Percentiles rank a stretch among this genome's conserved stretches.
These are phyloP conservation scores for Didymella exigua DNA, from an alignment of 2,329 filamentous ascomycete species.

Conservation along the genomic window DNA sequence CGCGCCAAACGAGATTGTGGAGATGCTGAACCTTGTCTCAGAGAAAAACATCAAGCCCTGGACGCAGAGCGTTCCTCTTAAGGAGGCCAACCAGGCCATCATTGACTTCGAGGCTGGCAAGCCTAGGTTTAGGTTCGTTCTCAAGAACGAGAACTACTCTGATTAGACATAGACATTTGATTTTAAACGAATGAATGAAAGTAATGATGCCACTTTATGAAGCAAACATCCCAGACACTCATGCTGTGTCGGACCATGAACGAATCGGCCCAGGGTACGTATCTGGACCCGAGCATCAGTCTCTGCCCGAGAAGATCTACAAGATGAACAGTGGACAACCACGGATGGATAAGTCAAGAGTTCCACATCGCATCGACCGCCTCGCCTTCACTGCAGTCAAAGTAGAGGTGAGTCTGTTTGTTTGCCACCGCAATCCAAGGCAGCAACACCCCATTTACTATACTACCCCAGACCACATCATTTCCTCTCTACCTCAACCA, in stretches of 20 bases:
- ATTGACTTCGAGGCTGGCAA: slow-evolving; percentile 64
- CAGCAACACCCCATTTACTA: not conserved
- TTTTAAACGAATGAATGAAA: not conserved
- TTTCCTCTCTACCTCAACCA: no score
- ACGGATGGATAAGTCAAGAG: not conserved
- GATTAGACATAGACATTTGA: not conserved
- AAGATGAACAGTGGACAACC: not conserved
- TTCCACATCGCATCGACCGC: no score
- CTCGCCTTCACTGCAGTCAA: not conserved
- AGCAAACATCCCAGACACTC: no score
- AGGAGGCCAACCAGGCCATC: slow-evolving; percentile 59
- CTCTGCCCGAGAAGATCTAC: not conserved
- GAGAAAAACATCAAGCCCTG: slow-evolving; percentile 64
- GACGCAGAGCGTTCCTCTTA: slow-evolving; percentile 67
- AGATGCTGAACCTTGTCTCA: slow-evolving; percentile 61
- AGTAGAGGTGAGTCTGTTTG: not conserved
- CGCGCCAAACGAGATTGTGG: slow-evolving; percentile 29
- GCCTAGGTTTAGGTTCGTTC: slow-evolving; percentile 52
- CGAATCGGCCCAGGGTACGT: no score
- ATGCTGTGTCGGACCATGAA: no score
- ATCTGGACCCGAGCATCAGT: not conserved
- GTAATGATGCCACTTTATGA: not conserved
- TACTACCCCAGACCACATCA: no score
- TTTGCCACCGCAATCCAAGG: not conserved
- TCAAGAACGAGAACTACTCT: slow-evolving; percentile 30